Percentiles rank a stretch among this genome's conserved stretches.
Conservation (phyloP, 106 monocot species). For the Apostasia shenzhenica region DNA sequence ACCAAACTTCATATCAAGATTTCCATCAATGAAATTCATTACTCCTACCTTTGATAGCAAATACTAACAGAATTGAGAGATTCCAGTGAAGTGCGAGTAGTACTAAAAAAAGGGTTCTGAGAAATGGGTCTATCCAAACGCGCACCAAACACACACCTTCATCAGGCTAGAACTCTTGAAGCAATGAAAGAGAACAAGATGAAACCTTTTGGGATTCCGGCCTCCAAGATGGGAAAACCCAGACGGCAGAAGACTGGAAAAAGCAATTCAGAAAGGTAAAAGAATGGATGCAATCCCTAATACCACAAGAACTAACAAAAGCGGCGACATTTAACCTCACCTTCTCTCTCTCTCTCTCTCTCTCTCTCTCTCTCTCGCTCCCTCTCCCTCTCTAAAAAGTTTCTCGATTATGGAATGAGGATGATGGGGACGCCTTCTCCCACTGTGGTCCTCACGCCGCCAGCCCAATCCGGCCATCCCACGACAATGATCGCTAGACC, state of each 20-base stretch:
- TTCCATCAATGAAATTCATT: not conserved
- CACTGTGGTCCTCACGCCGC: too few relatives aligned
- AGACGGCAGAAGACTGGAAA: conserved; percentile 1
- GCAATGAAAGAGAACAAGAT: conserved; percentile 1
- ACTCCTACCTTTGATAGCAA: not conserved
- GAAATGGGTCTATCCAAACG: not conserved
- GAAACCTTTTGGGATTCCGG: conserved; percentile 9
- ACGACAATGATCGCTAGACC: too few relatives aligned
- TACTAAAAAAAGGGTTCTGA: not conserved
- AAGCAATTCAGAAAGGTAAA: not conserved
- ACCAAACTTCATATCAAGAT: not conserved
- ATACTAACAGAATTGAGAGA: not conserved
- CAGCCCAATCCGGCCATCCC: too few relatives aligned
- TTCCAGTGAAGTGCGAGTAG: not conserved
- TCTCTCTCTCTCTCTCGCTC: not conserved
- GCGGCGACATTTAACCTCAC: not conserved
- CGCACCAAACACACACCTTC: not conserved
- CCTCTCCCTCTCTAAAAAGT: not conserved
- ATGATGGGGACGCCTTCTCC: not conserved
- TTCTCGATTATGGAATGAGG: not conserved
- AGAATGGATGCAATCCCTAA: not conserved
- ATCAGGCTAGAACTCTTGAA: not conserved
- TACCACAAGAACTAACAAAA: not conserved
- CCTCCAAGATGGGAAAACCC: not conserved
- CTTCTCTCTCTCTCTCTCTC: not conserved